phyloP scores from a whole-genome alignment of 2,329 filamentous ascomycete genomes.

The Parascedosporium putredinis region DNA sequence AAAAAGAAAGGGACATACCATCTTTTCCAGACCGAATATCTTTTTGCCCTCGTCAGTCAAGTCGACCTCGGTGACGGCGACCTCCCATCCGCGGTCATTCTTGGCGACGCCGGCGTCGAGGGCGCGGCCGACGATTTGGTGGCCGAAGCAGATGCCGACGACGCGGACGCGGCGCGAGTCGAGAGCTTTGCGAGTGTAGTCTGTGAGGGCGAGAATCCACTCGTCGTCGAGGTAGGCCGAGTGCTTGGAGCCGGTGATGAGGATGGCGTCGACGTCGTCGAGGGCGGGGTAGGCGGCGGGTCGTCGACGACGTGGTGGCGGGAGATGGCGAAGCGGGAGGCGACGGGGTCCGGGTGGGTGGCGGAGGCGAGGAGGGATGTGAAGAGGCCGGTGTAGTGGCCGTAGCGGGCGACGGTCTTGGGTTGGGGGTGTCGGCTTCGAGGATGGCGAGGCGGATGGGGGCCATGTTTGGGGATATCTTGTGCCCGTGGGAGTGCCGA shows the following conservation, averaged over 20 bases:
- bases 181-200: conserved; percentile 52
- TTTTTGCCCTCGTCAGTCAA: conserved; percentile 61
- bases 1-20: conserved; percentile 25
- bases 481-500: too few species aligned
- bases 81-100: conserved; percentile 66
- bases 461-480: conserved; percentile 8
- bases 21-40: conserved; percentile 56
- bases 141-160: conserved; percentile 80
- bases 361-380: conserved; percentile 45
- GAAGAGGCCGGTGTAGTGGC: conserved; percentile 65
- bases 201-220: conserved; percentile 68
- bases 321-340: conserved; percentile 44
- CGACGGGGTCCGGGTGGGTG: conserved; percentile 30
- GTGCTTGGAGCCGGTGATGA: conserved; percentile 68
- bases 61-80: conserved; percentile 60
- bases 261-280: conserved; percentile 66
- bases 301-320: conserved; percentile 62
- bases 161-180: conserved; percentile 53
- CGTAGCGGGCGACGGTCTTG: conserved; percentile 52
- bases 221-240: conserved; percentile 63
- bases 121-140: conserved; percentile 72
- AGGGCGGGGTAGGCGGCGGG: conserved; percentile 59
- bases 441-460: conserved; percentile 74
- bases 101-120: conserved; percentile 56
- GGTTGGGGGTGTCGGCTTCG: conserved; percentile 70